Percentiles rank a stretch among this genome's conserved stretches.
Conservation (phyloP, 345 rosid genomes). For the Eucalyptus polyanthemos region DNA sequence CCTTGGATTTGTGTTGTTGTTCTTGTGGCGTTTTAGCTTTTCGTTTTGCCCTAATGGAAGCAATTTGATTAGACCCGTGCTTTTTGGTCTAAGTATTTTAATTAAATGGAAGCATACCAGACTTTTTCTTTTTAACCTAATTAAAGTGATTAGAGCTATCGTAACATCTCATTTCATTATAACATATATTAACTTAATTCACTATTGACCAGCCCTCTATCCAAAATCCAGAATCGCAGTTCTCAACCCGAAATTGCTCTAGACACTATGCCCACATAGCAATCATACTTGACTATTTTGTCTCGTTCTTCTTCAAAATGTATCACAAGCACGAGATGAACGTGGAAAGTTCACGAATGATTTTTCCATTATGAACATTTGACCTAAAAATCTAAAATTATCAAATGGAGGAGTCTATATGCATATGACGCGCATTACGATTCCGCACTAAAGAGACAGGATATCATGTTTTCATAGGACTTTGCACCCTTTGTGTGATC, state of each 20-base stretch:
- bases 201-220: no score
- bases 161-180: fast-evolving
- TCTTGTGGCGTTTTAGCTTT: neutral
- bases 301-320: neutral
- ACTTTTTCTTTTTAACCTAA: neutral
- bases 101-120: no score
- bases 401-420: neutral
- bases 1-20: neutral
- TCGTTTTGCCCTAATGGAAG: neutral
- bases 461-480: neutral
- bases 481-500: neutral
- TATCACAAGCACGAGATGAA: neutral
- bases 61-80: neutral
- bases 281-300: neutral
- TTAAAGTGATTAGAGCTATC: neutral
- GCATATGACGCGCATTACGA: neutral
- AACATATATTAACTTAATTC: neutral
- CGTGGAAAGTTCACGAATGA: no score
- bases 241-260: no score
- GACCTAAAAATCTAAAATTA: neutral
- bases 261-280: neutral
- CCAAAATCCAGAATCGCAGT: neutral
- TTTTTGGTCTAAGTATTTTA: neutral
- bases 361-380: neutral
- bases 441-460: neutral